These are phyloP conservation scores for Bidens hawaiensis DNA, from an alignment of 140 eudicot species.

Conservation along the genomic window DNA sequence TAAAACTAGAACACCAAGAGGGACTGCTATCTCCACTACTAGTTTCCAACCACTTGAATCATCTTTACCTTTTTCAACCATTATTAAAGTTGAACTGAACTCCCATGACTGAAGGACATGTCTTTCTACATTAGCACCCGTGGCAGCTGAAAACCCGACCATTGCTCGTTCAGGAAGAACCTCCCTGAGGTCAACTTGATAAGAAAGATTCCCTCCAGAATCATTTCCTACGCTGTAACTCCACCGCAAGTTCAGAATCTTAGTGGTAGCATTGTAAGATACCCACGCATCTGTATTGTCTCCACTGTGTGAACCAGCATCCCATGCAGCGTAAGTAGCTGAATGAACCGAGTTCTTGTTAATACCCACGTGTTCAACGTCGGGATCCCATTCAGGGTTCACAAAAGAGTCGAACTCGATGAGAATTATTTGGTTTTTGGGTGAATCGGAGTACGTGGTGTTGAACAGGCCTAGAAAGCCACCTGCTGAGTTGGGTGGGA, in stretches of 20 bases:
- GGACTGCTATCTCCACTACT: slow-evolving; percentile 20
- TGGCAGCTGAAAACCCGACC: too few species aligned
- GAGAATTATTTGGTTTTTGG: too few species aligned
- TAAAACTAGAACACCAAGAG: slow-evolving; percentile 8
- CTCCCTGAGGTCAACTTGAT: slow-evolving; percentile 31
- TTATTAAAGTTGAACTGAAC: slow-evolving; percentile 34
- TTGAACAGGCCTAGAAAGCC: slow-evolving; percentile 56
- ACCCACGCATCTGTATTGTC: slow-evolving; percentile 34
- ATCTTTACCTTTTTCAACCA: background rate
- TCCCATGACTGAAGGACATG: slow-evolving; percentile 37
- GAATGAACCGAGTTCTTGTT: slow-evolving; percentile 38
- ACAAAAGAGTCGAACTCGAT: too few species aligned
- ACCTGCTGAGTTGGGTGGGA: slow-evolving; percentile 43
- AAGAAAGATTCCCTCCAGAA: slow-evolving; percentile 18
- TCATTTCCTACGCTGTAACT: slow-evolving; percentile 5
- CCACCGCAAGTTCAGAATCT: slow-evolving; percentile 25
- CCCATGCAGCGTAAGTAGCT: slow-evolving; percentile 19
- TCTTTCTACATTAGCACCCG: too few species aligned
- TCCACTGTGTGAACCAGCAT: slow-evolving; percentile 34
- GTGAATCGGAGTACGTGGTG: slow-evolving; percentile 25
- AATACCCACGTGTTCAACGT: too few species aligned
- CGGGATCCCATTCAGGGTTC: too few species aligned
- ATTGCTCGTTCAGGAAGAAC: slow-evolving; percentile 35
- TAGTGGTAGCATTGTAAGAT: slow-evolving; percentile 38
- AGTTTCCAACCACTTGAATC: background rate